Evolutionary conservation across 129 eudicot species (phyloP).

Genomic region (Dittrichia graveolens): DNA sequence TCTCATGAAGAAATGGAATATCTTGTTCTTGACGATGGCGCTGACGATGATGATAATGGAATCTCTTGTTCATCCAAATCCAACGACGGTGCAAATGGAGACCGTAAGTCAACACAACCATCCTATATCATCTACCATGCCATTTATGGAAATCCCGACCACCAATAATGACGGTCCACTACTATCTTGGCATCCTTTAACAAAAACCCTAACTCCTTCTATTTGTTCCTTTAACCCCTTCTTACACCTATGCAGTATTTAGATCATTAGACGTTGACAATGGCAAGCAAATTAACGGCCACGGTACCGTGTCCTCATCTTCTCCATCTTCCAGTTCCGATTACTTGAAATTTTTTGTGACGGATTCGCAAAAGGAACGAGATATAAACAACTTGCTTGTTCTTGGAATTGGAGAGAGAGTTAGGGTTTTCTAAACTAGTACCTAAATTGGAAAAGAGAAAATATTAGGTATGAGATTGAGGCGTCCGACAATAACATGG

Average conservation of each 20-base stretch:
- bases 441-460: no score
- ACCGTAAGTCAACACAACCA: constrained; percentile 25
- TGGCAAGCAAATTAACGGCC: constrained; percentile 44
- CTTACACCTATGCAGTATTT: constrained; percentile 88
- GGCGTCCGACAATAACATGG: no score
- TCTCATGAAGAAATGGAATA: constrained; percentile 65
- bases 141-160: constrained; percentile 54
- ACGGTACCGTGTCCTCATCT: constrained; percentile 39
- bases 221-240: constrained; percentile 87
- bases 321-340: constrained; percentile 42
- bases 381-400: constrained; percentile 68
- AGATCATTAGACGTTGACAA: constrained; percentile 69
- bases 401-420: no score
- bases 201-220: constrained; percentile 52
- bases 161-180: constrained; percentile 36
- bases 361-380: constrained; percentile 70
- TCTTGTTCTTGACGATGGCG: constrained; percentile 48
- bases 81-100: constrained; percentile 31
- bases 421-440: no score
- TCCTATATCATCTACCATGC: constrained; percentile 51
- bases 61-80: constrained; percentile 15
- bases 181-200: constrained; percentile 30
- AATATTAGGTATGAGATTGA: no score
- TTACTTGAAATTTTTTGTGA: constrained; percentile 57
- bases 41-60: not conserved